Conservation (phyloP, 768 basidiomycete species). For the Mycena epipterygia region DNA sequence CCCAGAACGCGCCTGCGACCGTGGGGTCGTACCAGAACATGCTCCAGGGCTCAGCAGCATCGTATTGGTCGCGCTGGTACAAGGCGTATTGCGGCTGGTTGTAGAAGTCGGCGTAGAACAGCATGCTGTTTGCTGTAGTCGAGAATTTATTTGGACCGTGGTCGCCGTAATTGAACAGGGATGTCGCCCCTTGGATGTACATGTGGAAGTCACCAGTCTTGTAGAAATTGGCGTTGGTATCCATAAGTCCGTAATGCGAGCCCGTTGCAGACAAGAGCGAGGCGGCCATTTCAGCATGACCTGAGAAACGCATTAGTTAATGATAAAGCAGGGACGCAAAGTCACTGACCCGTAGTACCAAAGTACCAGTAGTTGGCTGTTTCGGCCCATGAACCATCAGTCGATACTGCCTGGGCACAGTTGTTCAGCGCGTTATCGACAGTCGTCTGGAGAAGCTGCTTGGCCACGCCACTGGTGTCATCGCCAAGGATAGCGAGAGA, state of each 20-base stretch:
- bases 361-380: constrained; percentile 98
- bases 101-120: constrained; percentile 82
- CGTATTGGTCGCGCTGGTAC: constrained; percentile 91
- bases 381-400: constrained; percentile 94
- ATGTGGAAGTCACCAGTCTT: constrained; percentile 92
- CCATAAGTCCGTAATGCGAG: constrained; percentile 80
- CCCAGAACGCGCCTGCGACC: constrained; percentile 93
- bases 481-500: constrained; percentile 92
- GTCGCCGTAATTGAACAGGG: constrained; percentile 89
- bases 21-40: constrained; percentile 96
- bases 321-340: not conserved
- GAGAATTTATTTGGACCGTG: constrained; percentile 96
- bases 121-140: constrained; percentile 90
- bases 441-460: constrained; percentile 74
- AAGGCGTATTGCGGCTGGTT: constrained; percentile 82
- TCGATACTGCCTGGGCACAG: constrained; percentile 73
- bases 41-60: constrained; percentile 87
- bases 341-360: constrained; percentile 63
- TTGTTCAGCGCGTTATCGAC: constrained; percentile 81
- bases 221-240: constrained; percentile 75
- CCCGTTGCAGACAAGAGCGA: constrained; percentile 90
- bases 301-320: constrained; percentile 58
- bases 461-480: constrained; percentile 81
- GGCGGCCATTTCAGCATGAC: constrained; percentile 90
- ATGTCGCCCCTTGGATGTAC: constrained; percentile 85